These are phyloP conservation scores for Ophiocordyceps camponoti-rufipedis DNA, from an alignment of 2,329 filamentous ascomycete genomes.

Conservation along the genomic window DNA sequence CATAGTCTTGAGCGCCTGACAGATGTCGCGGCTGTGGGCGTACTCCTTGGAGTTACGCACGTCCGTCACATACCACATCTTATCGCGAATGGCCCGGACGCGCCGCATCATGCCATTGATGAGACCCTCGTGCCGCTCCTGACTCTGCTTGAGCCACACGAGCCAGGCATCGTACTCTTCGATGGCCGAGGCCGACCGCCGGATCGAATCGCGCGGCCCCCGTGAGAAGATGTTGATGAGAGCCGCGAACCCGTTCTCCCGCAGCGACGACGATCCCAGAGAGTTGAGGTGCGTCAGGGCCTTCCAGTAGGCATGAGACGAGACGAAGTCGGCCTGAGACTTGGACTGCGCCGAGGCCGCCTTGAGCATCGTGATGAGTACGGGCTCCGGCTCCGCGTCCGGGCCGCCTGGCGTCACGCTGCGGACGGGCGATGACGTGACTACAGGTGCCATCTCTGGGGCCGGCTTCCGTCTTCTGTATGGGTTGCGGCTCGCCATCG, in stretches of 20 bases:
- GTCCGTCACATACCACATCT: constrained; percentile 98
- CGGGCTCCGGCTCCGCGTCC: constrained; percentile 25
- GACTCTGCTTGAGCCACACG: constrained; percentile 65
- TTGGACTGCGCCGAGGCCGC: constrained; percentile 62
- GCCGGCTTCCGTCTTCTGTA: constrained; percentile 22
- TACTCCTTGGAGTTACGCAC: constrained; percentile 81
- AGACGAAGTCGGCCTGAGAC: constrained; percentile 65
- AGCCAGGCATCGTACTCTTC: constrained; percentile 70
- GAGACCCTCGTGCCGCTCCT: constrained; percentile 56
- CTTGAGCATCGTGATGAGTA: constrained; percentile 55
- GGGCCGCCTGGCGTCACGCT: constrained; percentile 5
- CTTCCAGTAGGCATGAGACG: constrained; percentile 71
- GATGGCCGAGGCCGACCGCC: constrained; percentile 51
- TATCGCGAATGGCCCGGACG: constrained; percentile 64
- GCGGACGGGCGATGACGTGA: constrained; percentile 2
- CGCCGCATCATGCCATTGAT: constrained; percentile 60
- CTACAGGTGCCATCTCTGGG: not conserved
- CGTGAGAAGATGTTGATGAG: constrained; percentile 58
- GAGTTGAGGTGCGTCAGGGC: constrained; percentile 57
- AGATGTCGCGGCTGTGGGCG: constrained; percentile 71
- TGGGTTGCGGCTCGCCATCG: constrained; percentile 38
- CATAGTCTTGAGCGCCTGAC: constrained; percentile 83
- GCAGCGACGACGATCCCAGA: constrained; percentile 40
- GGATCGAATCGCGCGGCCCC: constrained; percentile 50
- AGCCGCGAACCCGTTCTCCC: constrained; percentile 50